phyloP scores from a whole-genome alignment of 2,329 filamentous ascomycete genomes.

The Nemania serpens region DNA sequence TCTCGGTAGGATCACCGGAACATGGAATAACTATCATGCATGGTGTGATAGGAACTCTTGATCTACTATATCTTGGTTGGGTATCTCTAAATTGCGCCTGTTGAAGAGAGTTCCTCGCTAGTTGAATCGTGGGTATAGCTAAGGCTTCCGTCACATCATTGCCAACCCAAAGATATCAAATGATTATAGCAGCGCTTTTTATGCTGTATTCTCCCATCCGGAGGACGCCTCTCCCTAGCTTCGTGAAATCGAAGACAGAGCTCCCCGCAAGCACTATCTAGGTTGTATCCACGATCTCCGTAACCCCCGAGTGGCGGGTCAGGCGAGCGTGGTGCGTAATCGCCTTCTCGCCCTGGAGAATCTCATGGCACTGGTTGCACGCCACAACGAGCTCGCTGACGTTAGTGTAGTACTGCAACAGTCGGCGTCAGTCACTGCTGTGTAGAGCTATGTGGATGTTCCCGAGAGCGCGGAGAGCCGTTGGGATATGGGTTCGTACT shows the following conservation, averaged over 20 bases:
- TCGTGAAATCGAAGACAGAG: neutral
- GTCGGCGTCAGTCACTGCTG: neutral
- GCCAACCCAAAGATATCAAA: too few relatives aligned
- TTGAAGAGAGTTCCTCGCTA: too few relatives aligned
- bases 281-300: constrained; percentile 48
- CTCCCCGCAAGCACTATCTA: neutral
- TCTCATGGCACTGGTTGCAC: constrained; percentile 74
- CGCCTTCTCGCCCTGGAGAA: constrained; percentile 68
- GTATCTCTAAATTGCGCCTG: too few relatives aligned
- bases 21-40: too few relatives aligned
- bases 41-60: too few relatives aligned
- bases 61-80: too few relatives aligned
- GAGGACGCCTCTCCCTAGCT: neutral
- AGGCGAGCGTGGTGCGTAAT: constrained; percentile 65
- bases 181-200: too few relatives aligned
- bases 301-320: constrained; percentile 65
- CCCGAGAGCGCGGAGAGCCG: neutral
- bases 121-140: too few relatives aligned
- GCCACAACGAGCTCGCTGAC: constrained; percentile 77
- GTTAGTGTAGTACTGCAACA: constrained; percentile 75
- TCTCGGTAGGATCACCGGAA: too few relatives aligned
- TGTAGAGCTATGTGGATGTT: neutral
- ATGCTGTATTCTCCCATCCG: too few relatives aligned
- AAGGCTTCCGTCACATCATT: neutral
- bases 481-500: neutral